Base-by-base conservation (phyloP, 225 moss, liverwort and hornwort genomes). In the Sphagnum contortum region DNA sequence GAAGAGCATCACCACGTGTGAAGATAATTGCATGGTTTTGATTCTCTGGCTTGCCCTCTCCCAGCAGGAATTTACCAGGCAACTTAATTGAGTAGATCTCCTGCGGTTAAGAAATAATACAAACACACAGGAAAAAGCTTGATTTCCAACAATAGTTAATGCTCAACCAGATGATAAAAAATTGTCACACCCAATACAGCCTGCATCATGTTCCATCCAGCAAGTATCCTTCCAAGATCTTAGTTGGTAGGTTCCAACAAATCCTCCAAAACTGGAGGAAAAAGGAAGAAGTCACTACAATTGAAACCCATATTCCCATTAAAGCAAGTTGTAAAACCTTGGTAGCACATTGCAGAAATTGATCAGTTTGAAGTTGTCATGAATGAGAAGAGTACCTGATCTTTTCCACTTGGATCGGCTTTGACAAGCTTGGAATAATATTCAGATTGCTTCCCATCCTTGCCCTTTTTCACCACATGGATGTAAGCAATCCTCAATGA, bases 21-120 rank as follows among this genome's bases (percentile, higher is more conserved):
- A 84, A 88, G 45, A 88, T 51, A 70, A 88, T 79, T 48, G 88
- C 88, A 70, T 88, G 88, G 13, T 88, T 88, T 62, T 84, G 88
- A 72, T 88, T 88, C 71, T 88, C 88, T 55, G 88, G 68, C 59
- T 88, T 88, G 9, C 58, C 12, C 60, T 88, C 88, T 58, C 88
- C 88, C 54, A 88, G 57, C 60, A 59, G 71, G 13, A 82, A 59
- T 63, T 76, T 70, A 68, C 88, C 88, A 12, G 88, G 88, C 49
- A 88, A 64, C 71, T 84, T 79, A 48, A 88, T 88, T 48, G 76
- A 77, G 60, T 79, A 84, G 6, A 88, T 84, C 77, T 84, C 88
- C 84, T 83, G 73, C 61, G 2, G 9, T 52, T 52, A 9, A 52
- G 9, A 5, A 52, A 5, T 5, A 5, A 52, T 52, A 9, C 52